Conservation (phyloP, 306 rosid species). For the Vigna unguiculata region DNA sequence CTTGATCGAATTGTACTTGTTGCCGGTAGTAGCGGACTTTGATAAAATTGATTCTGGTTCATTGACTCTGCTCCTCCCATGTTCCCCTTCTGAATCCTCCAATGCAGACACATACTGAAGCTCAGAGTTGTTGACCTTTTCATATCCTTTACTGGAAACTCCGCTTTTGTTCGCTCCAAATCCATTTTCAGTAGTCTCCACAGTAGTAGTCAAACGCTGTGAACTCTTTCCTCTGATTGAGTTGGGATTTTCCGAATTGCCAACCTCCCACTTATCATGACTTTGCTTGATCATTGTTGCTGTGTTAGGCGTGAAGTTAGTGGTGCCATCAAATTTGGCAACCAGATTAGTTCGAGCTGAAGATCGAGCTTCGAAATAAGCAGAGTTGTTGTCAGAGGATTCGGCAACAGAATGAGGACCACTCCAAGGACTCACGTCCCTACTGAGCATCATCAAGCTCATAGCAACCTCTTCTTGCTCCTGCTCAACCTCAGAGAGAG, state of each 20-base stretch:
- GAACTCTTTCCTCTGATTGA: slow-evolving; percentile 40
- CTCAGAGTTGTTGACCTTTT: slow-evolving; percentile 43
- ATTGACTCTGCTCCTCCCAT: slow-evolving; percentile 47
- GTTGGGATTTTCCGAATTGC: slow-evolving; percentile 45
- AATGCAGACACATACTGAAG: slow-evolving; percentile 41
- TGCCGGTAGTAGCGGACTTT: slow-evolving; percentile 37
- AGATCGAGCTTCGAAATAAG: slow-evolving; percentile 58
- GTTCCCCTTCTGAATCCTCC: slow-evolving; percentile 49
- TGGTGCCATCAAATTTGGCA: slow-evolving; percentile 44
- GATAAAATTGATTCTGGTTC: slow-evolving; percentile 50
- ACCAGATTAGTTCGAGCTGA: slow-evolving; percentile 42
- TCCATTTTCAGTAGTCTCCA: slow-evolving; percentile 30
- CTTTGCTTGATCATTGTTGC: slow-evolving; percentile 46
- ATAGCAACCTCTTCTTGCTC: slow-evolving; percentile 93
- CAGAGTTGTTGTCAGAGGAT: slow-evolving; percentile 72
- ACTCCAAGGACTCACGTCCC: slow-evolving; percentile 66
- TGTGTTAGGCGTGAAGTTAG: neutral
- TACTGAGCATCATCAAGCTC: slow-evolving; percentile 89
- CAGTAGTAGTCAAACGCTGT: slow-evolving; percentile 34
- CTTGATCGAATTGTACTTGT: slow-evolving; percentile 54
- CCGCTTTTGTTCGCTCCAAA: slow-evolving; percentile 35
- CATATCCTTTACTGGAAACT: slow-evolving; percentile 47
- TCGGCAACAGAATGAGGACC: slow-evolving; percentile 58
- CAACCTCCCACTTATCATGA: slow-evolving; percentile 39
- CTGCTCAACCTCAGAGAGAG: slow-evolving; percentile 73